Base-by-base conservation (phyloP, 192 early-diverging fungal species). In the Borealophlyctis nickersoniae region DNA sequence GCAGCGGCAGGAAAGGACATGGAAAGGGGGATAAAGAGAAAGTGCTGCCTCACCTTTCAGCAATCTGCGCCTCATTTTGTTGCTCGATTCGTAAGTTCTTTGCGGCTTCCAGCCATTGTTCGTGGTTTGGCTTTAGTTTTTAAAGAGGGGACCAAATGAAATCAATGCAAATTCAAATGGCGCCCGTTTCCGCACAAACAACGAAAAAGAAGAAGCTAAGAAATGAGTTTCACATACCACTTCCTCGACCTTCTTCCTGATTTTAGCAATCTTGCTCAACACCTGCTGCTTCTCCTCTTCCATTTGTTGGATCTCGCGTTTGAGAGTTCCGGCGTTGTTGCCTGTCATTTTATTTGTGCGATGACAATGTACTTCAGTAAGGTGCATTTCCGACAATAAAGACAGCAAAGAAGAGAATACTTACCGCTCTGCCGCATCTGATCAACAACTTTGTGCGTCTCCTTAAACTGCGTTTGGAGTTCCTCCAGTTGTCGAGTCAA, bases 271-370 rank as follows among this genome's bases (percentile, higher is more conserved):
- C 45, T 84, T 86, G 53, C 58, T 74, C 36, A 66, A 35, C 35
- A 86, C 77, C 51, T 84, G 84, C 68, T 84, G 81, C 67, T 86
- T 86, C 63, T 86, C 84, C 54, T 86, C 84, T 54, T 86, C 84
- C 76, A 84, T 78, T 56, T 80, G 75, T 66, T 81, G 79, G 36
- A 86, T 86, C 63, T 86, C 84, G 32, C 73, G 63, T 50, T 84
- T 84, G 23, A 86, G 33, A 22, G 64, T 54, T 2, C 69, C 67
- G 5, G 81, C 71, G 55, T 68, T 73, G 34, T 65, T 69, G 2
- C 69, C 76, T 65, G 35, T 48, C 27, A 5, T 29, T 48, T 11
- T 55, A 13, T 63, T 3, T 62, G 61, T 66, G 32, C 13, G 23
- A 23, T 19, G 24, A 51, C 14, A 60, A 11, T 52, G 23, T n/a